phyloP scores from a whole-genome alignment of 352 stramenopile genomes.

The Pythium chondricola region DNA sequence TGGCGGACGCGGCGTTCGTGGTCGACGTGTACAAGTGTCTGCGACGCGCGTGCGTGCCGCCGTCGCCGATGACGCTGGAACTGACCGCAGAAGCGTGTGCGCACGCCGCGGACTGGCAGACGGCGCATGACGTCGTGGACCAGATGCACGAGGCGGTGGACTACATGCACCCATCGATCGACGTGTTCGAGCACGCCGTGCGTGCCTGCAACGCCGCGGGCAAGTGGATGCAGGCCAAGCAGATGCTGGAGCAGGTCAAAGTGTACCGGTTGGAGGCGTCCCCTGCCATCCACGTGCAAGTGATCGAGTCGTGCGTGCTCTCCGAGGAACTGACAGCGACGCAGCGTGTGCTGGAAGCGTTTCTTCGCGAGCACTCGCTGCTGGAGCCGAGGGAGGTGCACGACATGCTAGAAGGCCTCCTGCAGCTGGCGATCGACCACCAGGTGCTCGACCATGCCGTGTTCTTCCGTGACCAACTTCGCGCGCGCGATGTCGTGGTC shows the following conservation, averaged over 20 bases:
- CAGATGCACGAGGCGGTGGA: slow-evolving; percentile 65
- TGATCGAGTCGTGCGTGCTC: slow-evolving; percentile 44
- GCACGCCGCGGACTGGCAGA: slow-evolving; percentile 41
- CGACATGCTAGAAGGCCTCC: slow-evolving; percentile 32
- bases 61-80: slow-evolving; percentile 67
- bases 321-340: slow-evolving; percentile 51
- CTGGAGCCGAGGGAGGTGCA: slow-evolving; percentile 34
- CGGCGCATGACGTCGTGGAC: slow-evolving; percentile 52
- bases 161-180: slow-evolving; percentile 56
- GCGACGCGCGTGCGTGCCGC: slow-evolving; percentile 42
- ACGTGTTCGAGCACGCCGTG: slow-evolving; percentile 75
- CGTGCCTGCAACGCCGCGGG: slow-evolving; percentile 34
- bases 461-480: slow-evolving; percentile 52
- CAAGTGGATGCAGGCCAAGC: slow-evolving; percentile 70
- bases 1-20: slow-evolving; percentile 47
- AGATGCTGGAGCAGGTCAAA: slow-evolving; percentile 59
- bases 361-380: slow-evolving; percentile 22
- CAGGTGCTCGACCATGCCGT: slow-evolving; percentile 44
- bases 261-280: slow-evolving; percentile 48
- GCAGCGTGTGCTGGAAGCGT: slow-evolving; percentile 31
- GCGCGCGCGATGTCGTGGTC: slow-evolving; percentile 22
- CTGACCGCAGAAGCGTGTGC: slow-evolving; percentile 54
- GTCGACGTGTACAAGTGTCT: slow-evolving; percentile 54
- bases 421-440: slow-evolving; percentile 33
- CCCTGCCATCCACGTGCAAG: slow-evolving; percentile 38